These are phyloP conservation scores for Populus nigra DNA, from an alignment of 345 rosid species.

Conservation along the genomic window DNA sequence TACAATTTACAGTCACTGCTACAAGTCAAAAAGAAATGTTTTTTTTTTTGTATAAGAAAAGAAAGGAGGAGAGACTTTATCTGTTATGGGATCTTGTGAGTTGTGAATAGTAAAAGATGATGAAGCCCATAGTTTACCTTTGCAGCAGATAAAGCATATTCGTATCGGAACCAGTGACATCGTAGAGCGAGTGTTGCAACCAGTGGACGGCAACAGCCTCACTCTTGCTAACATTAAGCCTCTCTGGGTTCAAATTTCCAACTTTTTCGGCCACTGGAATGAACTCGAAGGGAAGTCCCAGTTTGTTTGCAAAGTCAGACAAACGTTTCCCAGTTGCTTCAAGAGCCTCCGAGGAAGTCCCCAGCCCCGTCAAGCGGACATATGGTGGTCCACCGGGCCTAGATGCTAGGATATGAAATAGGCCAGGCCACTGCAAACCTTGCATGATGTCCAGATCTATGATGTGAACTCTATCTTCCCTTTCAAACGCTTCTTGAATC, in stretches of 20 bases:
- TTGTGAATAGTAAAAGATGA: not conserved
- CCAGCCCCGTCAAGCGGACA: slow-evolving; percentile 91
- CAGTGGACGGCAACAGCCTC: slow-evolving; percentile 97
- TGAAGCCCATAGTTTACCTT: slow-evolving; percentile 46
- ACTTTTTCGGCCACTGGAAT: slow-evolving; percentile 80
- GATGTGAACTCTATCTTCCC: slow-evolving; percentile 92
- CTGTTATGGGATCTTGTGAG: slow-evolving; percentile 18
- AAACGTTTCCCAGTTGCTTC: slow-evolving; percentile 91
- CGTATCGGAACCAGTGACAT: slow-evolving; percentile 91
- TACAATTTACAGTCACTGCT: not conserved
- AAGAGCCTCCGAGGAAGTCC: slow-evolving; percentile 82
- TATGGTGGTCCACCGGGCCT: slow-evolving; percentile 93
- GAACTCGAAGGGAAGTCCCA: slow-evolving; percentile 86
- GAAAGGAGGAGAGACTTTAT: not conserved
- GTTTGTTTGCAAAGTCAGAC: slow-evolving; percentile 83
- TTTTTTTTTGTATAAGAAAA: not conserved
- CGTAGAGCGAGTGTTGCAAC: slow-evolving; percentile 98
- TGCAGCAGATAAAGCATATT: slow-evolving; percentile 81
- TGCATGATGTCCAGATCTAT: slow-evolving; percentile 97
- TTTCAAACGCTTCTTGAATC: slow-evolving; percentile 91
- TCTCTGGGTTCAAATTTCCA: slow-evolving; percentile 77
- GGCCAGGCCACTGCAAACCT: slow-evolving; percentile 98
- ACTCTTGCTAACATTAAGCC: slow-evolving; percentile 69
- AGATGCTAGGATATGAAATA: slow-evolving; percentile 86
- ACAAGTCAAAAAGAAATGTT: not conserved